Base-by-base conservation (phyloP, 768 basidiomycete species). In the Lactifluus pinguis region DNA sequence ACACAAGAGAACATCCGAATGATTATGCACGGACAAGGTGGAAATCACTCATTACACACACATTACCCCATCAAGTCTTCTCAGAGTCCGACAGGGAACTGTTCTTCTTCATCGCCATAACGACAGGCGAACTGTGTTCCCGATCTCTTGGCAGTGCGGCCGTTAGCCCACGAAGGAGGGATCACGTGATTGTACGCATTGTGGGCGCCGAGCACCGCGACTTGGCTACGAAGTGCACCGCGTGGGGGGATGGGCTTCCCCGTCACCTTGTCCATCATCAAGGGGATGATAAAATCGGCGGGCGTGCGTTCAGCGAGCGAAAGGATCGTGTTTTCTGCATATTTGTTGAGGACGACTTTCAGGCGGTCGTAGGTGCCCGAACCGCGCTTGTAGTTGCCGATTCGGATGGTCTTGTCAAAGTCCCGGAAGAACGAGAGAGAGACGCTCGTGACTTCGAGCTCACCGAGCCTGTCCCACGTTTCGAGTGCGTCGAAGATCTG, bases 401-500 rank as follows among this genome's bases (percentile, higher is more conserved):
- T 30, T 19, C 15, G 49, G 50, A 49, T 30, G 0, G 1, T 8
- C 45, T 53, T 32, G 45, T 62, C 47, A 39, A 62, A 44, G n/a
- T 62, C 56, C 5, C 4, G 42, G 52, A 62, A 62, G 30, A 73
- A 73, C 14, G 68, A 55, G 47, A 68, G 68, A 42, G 71, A 73
- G 55, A 66, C 61, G 10, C 54, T 9, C 1, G 70, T 71, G 32
- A 73, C 64, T 11, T 61, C 59, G 36, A 73, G 47, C 17, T 36
- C 14, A 42, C 67, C 68, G 17, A 54, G 39, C 1, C 39, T 58
- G 29, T 69, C 51, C 72, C 72, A 73, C 6, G 65, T 66, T 32
- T 60, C 32, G 48, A 69, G 53, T 0, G 72, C 66, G 38, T 63
- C 57, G 60, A 70, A 72, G 48, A 70, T 68, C 60, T 70, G 72